Base-by-base conservation (phyloP, 495 filamentous ascomycete genomes). In the Aspergillus kassunensis region DNA sequence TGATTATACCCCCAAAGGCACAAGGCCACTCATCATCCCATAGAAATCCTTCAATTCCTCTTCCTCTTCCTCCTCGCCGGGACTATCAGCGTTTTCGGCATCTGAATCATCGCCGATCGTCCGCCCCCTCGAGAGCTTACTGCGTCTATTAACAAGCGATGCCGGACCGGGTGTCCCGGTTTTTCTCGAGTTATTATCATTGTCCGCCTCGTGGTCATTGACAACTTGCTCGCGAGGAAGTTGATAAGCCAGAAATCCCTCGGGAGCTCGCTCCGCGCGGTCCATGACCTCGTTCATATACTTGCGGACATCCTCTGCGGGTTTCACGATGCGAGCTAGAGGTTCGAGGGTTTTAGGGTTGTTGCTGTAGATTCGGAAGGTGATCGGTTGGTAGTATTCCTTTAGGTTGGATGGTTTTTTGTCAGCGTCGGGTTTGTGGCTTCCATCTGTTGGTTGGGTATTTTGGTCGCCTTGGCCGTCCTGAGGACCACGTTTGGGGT, bases 341-440 rank as follows among this genome's bases (percentile, higher is more conserved):
- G 82, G 78, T 39, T 91, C 85, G 6, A 95, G 78, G 33, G 86
- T 73, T 50, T 80, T 78, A 8, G 80, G 74, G 40, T 81, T 78
- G 15, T 77, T 70, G 16, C 84, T 76, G 54, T 80, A 80, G 37
- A 95, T 76, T 40, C 88, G 83, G 47, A 95, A 81, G 0, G 93
- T 97, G 24, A 97, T 75, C 2, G 92, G 90, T 58, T 96, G 89
- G 65, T 95, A 97, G 69, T 93, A 95, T 53, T 91, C 90, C 49
- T 77, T 67, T 64, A 77, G 51, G 48, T 74, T 72, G 21, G 52
- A 35, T 16, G 46, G 41, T 10, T 37, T 25, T 33, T 58, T 62
- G 12, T 51, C 35, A 24, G 61, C 61, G 8, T 61, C 60, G 12
- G 55, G 12, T 12, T 44, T 55, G 9, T 19, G 37, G 7, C 56